Conservation (phyloP, 192 early-diverging fungal genomes). For the Spizellomyces punctatus region DNA sequence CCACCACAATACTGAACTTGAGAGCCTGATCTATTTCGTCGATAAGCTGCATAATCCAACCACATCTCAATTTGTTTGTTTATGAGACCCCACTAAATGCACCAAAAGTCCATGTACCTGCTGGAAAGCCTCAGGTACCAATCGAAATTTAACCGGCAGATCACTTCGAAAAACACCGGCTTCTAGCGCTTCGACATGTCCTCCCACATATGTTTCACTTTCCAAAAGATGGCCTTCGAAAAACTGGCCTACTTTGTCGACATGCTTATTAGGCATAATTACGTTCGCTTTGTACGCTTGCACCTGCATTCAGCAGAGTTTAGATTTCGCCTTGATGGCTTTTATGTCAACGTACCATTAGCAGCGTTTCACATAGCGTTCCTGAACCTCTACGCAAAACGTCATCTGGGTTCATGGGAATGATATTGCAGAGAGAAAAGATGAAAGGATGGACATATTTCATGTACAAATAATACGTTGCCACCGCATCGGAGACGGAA, state of each 20-base stretch:
- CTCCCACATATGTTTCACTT: slow-evolving; percentile 96
- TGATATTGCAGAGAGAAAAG: slow-evolving; percentile 99
- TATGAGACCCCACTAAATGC: background rate
- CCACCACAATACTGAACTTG: slow-evolving; percentile 84
- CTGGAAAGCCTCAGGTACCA: slow-evolving; percentile 77
- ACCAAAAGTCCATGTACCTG: slow-evolving; percentile 36
- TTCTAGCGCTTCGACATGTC: slow-evolving; percentile 98
- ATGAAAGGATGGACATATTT: slow-evolving; percentile 99
- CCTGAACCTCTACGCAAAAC: slow-evolving; percentile 95
- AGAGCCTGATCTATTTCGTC: slow-evolving; percentile 90
- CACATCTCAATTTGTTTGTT: background rate
- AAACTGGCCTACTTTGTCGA: slow-evolving; percentile 73
- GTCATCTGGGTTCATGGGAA: slow-evolving; percentile 96
- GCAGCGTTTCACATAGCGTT: slow-evolving; percentile 91
- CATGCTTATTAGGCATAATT: slow-evolving; percentile 97
- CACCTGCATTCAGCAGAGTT: slow-evolving; percentile 52
- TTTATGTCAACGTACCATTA: slow-evolving; percentile 74
- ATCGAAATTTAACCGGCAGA: slow-evolving; percentile 80
- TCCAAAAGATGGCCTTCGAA: slow-evolving; percentile 90
- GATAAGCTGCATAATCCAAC: slow-evolving; percentile 62
- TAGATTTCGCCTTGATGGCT: background rate
- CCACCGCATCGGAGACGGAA: slow-evolving; percentile 99
- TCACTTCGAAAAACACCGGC: slow-evolving; percentile 97
- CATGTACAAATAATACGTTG: slow-evolving; percentile 99
- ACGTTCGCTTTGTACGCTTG: slow-evolving; percentile 86